A percentile compares a stretch with the other conserved stretches of the same genome.
phyloP scores from a whole-genome alignment of 176 grass and related monocot species.

The Aegilops tauschii region DNA sequence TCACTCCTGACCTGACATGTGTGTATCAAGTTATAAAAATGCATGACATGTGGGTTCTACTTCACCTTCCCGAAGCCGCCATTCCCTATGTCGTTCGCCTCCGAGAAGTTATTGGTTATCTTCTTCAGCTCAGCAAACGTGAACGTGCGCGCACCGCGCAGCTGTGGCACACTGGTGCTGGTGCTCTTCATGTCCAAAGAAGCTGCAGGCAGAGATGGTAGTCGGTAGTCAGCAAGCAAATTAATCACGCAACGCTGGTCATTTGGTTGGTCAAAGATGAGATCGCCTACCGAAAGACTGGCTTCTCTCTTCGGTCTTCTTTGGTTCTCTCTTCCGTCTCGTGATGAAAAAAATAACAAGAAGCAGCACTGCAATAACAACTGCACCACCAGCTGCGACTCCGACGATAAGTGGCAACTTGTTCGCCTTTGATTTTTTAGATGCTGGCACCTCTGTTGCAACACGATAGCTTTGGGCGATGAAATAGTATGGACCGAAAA shows the following conservation, averaged over 20 bases:
- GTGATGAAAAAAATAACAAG: constrained; percentile 22
- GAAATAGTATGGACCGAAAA: constrained; percentile 73
- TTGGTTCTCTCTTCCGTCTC: constrained; percentile 35
- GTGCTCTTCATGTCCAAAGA: constrained; percentile 70
- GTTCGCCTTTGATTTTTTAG: constrained; percentile 27
- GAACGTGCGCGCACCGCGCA: constrained; percentile 67
- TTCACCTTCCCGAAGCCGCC: constrained; percentile 79
- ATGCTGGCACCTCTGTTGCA: not conserved
- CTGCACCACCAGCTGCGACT: constrained; percentile 38
- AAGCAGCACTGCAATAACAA: constrained; percentile 31
- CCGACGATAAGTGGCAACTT: constrained; percentile 51
- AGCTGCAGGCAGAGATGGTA: constrained; percentile 31
- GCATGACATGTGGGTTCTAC: not conserved
- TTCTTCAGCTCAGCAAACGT: constrained; percentile 67
- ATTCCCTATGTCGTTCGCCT: constrained; percentile 53
- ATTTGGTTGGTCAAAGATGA: not conserved
- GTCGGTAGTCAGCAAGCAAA: not conserved
- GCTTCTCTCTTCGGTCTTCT: constrained; percentile 41
- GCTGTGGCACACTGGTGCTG: constrained; percentile 50
- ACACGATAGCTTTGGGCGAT: constrained; percentile 38
- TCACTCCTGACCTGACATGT: not conserved
- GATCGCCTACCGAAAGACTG: constrained; percentile 49
- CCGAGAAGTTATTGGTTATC: constrained; percentile 67
- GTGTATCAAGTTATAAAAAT: not conserved
- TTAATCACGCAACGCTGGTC: not conserved